Conservation (phyloP, 164 flowering plant species). For the Stephania japonica region DNA sequence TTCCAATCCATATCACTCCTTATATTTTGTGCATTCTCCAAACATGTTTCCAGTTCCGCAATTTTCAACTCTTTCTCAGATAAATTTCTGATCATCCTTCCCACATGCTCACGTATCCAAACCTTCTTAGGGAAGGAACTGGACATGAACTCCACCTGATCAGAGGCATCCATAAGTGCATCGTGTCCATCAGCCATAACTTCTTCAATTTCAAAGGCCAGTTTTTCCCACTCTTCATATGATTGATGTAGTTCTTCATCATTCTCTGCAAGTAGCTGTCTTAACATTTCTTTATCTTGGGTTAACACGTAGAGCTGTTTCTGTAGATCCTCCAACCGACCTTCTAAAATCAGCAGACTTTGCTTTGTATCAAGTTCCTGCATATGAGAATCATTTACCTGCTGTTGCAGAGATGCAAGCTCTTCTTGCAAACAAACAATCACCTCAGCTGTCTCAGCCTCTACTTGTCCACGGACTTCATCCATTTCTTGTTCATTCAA, state of each 20-base stretch:
- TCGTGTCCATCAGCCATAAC: conserved; percentile 60
- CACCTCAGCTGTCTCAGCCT: conserved; percentile 95
- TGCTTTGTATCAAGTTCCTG: conserved; percentile 49
- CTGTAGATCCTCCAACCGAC: conserved; percentile 37
- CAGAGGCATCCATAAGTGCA: conserved; percentile 54
- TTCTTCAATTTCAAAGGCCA: conserved; percentile 57
- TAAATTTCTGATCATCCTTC: conserved; percentile 34
- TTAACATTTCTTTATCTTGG: conserved; percentile 39
- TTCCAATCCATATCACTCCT: conserved; percentile 66
- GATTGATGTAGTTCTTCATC: conserved; percentile 36
- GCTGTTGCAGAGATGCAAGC: conserved; percentile 63
- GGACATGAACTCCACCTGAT: conserved; percentile 48
- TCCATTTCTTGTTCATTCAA: conserved; percentile 78
- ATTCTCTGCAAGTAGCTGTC: conserved; percentile 40
- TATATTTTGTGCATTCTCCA: conserved; percentile 62
- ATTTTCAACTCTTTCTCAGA: conserved; percentile 71
- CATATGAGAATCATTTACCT: conserved; percentile 44
- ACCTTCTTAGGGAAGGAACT: conserved; percentile 47
- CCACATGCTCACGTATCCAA: conserved; percentile 65
- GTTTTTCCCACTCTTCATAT: conserved; percentile 57
- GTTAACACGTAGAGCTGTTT: conserved; percentile 27
- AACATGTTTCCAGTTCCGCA: conserved; percentile 54
- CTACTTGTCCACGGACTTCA: conserved; percentile 74
- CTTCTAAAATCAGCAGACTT: conserved; percentile 30
- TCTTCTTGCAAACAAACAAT: conserved; percentile 94